Conservation (phyloP, 495 filamentous ascomycete genomes). For the Penicillium salamii region DNA sequence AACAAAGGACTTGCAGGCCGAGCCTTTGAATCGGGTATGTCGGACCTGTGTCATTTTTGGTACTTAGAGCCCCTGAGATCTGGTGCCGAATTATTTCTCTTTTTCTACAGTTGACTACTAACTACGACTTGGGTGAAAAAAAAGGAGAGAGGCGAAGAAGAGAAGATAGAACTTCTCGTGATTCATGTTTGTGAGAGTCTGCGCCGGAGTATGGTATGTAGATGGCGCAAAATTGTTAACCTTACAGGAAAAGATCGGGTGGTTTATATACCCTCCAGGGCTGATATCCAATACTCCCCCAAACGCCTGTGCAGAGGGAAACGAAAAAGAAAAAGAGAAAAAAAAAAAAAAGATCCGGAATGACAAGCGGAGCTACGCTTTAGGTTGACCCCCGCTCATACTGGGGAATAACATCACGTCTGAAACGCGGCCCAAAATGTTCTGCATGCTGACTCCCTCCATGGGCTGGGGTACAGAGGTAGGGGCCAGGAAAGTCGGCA, state of each 20-base stretch:
- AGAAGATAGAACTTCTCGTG: too few species aligned
- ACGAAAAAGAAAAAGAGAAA: background rate
- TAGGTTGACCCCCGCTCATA: constrained; percentile 23
- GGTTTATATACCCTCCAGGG: background rate
- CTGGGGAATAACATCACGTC: constrained; percentile 44
- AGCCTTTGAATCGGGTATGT: background rate
- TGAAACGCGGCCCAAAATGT: constrained; percentile 34
- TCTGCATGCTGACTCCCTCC: constrained; percentile 26
- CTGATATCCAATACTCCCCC: background rate
- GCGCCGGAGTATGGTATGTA: background rate
- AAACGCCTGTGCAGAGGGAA: background rate
- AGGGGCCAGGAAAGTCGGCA: constrained; percentile 9
- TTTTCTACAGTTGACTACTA: background rate
- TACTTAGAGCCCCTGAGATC: background rate
- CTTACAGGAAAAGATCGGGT: background rate
- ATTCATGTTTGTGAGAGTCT: background rate
- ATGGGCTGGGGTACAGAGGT: background rate
- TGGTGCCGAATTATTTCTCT: background rate
- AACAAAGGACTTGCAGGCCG: background rate
- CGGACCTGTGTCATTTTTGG: background rate
- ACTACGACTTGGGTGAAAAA: background rate
- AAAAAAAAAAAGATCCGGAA: background rate
- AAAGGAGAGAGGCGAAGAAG: too few species aligned
- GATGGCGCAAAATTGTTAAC: background rate
- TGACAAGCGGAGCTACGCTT: background rate